Percentiles rank a stretch among this genome's conserved stretches.
These are phyloP conservation scores for Rhodocollybia butyracea DNA, from an alignment of 768 basidiomycete genomes.

Conservation along the genomic window DNA sequence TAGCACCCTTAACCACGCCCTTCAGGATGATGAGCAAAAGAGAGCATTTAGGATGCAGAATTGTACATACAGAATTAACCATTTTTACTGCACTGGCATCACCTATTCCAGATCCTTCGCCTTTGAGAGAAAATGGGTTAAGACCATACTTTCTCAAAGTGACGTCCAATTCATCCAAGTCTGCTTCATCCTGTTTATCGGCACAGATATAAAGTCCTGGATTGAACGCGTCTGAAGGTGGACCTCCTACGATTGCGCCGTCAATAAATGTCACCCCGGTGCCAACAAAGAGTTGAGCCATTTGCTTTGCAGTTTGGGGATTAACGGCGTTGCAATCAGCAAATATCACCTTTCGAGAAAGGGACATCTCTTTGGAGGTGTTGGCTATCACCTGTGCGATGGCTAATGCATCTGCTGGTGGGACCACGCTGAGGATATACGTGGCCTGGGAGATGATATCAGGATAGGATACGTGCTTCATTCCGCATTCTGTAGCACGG, in stretches of 20 bases:
- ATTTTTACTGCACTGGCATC: conserved; percentile 51
- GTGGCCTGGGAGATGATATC: conserved; percentile 30
- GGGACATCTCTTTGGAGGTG: conserved; percentile 2
- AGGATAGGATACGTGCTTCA: conserved; percentile 34
- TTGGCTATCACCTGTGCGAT: conserved; percentile 27
- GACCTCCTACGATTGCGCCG: conserved; percentile 42
- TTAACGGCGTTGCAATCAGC: conserved; percentile 47
- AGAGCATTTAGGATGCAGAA: neutral
- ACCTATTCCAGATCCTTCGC: conserved; percentile 38
- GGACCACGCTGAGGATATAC: conserved; percentile 46
- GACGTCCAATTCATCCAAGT: conserved; percentile 31
- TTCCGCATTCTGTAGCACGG: conserved; percentile 38
- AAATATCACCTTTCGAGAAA: conserved; percentile 25
- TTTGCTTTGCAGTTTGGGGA: conserved; percentile 35
- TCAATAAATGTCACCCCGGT: conserved; percentile 40
- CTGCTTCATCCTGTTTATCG: conserved; percentile 21
- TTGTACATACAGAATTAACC: conserved; percentile 40
- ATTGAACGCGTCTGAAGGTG: conserved; percentile 35
- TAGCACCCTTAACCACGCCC: conserved; percentile 45
- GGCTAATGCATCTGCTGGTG: conserved; percentile 36
- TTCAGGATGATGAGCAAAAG: conserved; percentile 12
- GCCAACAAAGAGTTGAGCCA: conserved; percentile 36
- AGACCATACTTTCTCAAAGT: conserved; percentile 32
- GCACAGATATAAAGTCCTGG: conserved; percentile 46
- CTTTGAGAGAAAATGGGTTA: conserved; percentile 34